Conservation (phyloP, 2,329 filamentous ascomycete species). For the Aspergillus sergii region DNA sequence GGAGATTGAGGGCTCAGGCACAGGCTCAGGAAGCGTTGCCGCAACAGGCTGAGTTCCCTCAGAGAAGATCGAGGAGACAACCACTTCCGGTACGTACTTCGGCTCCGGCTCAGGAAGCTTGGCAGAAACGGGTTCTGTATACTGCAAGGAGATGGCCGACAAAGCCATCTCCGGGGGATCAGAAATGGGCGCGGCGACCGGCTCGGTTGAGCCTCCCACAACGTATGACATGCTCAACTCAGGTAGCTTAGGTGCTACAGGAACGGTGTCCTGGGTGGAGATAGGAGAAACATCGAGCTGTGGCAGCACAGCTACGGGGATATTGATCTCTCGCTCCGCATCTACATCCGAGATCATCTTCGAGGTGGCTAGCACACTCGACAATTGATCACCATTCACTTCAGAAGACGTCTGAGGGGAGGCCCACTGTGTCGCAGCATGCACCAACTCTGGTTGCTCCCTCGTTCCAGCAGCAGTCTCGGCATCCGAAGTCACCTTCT, state of each 20-base stretch:
- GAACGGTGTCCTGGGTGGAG: constrained; percentile 37
- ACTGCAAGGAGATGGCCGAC: constrained; percentile 39
- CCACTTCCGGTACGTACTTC: constrained; percentile 22
- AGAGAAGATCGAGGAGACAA: constrained; percentile 28
- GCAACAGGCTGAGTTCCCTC: constrained; percentile 25
- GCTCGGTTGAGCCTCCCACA: constrained; percentile 32
- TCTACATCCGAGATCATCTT: constrained; percentile 43
- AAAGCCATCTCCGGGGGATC: constrained; percentile 28
- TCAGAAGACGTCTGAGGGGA: constrained; percentile 34
- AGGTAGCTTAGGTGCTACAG: constrained; percentile 46
- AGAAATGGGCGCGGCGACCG: constrained; percentile 23
- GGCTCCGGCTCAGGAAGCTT: constrained; percentile 17
- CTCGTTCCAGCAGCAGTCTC: constrained; percentile 19
- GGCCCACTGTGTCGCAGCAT: constrained; percentile 47
- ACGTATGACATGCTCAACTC: constrained; percentile 38
- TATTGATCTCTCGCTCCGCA: constrained; percentile 17
- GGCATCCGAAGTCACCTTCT: constrained; percentile 20
- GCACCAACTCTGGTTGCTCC: constrained; percentile 33
- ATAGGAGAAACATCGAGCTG: constrained; percentile 37
- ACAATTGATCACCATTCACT: constrained; percentile 29
- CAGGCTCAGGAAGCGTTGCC: constrained; percentile 25
- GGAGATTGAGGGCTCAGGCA: constrained; percentile 20
- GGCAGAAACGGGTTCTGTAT: constrained; percentile 23
- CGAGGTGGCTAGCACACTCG: constrained; percentile 41
- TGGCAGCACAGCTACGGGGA: constrained; percentile 20